phyloP scores from a whole-genome alignment of 1,139 yeast species.

The Cylindricascospora bacillispora region DNA sequence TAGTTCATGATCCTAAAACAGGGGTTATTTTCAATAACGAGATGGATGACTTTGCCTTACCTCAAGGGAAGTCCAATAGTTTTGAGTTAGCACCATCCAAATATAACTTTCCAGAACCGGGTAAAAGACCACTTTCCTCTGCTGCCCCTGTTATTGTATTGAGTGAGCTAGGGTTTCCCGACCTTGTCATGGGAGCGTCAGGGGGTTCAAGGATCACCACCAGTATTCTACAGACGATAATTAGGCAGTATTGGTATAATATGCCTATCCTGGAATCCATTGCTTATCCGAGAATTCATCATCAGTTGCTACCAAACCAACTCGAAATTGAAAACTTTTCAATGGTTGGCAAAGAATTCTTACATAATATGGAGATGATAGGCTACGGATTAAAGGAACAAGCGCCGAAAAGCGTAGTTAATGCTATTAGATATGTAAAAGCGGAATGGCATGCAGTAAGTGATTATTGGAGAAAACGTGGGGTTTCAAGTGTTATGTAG shows the following conservation, averaged over 20 bases:
- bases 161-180: conserved; percentile 39
- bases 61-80: conserved; percentile 47
- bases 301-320: conserved; percentile 70
- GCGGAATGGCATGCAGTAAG: conserved; percentile 39
- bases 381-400: conserved; percentile 31
- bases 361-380: conserved; percentile 24
- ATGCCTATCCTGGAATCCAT: conserved; percentile 53
- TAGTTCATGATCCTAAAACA: conserved; percentile 66
- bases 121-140: conserved; percentile 75
- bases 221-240: conserved; percentile 67
- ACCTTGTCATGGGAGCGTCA: conserved; percentile 76
- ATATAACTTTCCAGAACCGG: conserved; percentile 63
- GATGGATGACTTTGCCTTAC: conserved; percentile 92
- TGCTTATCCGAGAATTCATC: conserved; percentile 74
- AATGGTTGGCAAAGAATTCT: conserved; percentile 27
- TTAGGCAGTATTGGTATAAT: conserved; percentile 46
- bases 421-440: conserved; percentile 32
- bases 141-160: conserved; percentile 64
- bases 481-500: conserved; percentile 22
- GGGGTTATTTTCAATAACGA: conserved; percentile 80
- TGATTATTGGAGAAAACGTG: conserved; percentile 47
- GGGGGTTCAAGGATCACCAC: conserved; percentile 91
- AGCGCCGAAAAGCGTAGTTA: conserved; percentile 36
- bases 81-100: conserved; percentile 72
- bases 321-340: conserved; percentile 45